Evolutionary conservation across 2,329 filamentous ascomycete species (phyloP).

Genomic region (Parafenestella ontariensis): DNA sequence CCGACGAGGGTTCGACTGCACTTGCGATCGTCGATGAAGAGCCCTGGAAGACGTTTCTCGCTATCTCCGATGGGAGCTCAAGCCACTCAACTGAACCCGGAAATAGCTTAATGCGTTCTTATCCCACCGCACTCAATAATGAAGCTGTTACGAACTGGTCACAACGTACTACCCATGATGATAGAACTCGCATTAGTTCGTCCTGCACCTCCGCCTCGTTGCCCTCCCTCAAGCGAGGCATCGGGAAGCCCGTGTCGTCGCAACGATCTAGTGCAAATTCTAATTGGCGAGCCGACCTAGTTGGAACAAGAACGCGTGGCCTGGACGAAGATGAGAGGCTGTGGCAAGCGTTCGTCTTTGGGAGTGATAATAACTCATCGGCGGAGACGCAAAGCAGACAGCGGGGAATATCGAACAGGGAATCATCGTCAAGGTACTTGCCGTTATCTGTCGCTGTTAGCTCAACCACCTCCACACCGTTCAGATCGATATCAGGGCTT

Average conservation of each 20-base stretch:
- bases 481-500: conserved; percentile 16
- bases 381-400: conserved; percentile 5
- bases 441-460: conserved; percentile 26
- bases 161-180: conserved; percentile 34
- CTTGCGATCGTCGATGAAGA: conserved; percentile 34
- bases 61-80: conserved; percentile 27
- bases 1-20: conserved; percentile 7
- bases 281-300: background rate
- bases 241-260: conserved; percentile 2
- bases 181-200: conserved; percentile 23
- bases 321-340: conserved; percentile 31
- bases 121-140: conserved; percentile 13
- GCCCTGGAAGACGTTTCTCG: conserved; percentile 36
- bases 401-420: conserved; percentile 5
- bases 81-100: conserved; percentile 20
- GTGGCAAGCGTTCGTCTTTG: conserved; percentile 46
- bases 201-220: conserved; percentile 33
- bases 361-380: conserved; percentile 17
- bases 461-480: conserved; percentile 29
- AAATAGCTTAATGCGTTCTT: conserved; percentile 23
- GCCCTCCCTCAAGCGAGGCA: conserved; percentile 24
- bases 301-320: conserved; percentile 1
- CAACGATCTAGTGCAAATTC: background rate
- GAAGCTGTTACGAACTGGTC: conserved; percentile 28
- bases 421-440: conserved; percentile 20